These are phyloP conservation scores for Vigna trinervia DNA, from an alignment of 306 rosid species.

Conservation along the genomic window DNA sequence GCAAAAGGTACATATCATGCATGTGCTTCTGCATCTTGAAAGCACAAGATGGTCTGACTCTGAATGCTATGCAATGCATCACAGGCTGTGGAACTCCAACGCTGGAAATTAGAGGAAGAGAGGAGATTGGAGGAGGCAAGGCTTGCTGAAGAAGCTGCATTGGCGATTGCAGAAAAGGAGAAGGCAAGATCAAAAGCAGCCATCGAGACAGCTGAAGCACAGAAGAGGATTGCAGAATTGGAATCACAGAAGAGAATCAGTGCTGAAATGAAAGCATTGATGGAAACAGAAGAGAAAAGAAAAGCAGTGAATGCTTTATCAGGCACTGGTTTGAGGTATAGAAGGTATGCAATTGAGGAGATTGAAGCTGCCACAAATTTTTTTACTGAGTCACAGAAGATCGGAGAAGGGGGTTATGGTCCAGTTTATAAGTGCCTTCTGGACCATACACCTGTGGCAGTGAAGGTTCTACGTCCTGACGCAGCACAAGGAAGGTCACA, in stretches of 20 bases:
- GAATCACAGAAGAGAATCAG: constrained; percentile 85
- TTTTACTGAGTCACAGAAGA: constrained; percentile 66
- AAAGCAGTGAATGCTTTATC: constrained; percentile 67
- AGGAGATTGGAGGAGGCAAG: constrained; percentile 76
- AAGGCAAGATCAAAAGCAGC: constrained; percentile 89
- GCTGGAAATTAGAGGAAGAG: constrained; percentile 92
- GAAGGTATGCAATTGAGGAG: constrained; percentile 82
- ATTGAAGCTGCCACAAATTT: constrained; percentile 86
- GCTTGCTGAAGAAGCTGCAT: constrained; percentile 82
- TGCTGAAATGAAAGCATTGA: constrained; percentile 78
- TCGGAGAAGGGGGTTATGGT: constrained; percentile 99
- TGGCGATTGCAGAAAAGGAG: constrained; percentile 78
- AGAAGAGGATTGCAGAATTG: constrained; percentile 77
- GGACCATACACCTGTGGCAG: constrained; percentile 90
- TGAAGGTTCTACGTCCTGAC: constrained; percentile 97
- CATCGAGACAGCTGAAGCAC: constrained; percentile 89
- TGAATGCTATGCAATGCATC: constrained; percentile 30
- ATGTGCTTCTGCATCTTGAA: neutral
- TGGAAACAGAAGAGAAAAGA: constrained; percentile 73
- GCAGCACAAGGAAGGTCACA: constrained; percentile 96
- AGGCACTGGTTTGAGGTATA: constrained; percentile 58
- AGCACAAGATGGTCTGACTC: neutral
- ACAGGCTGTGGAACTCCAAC: constrained; percentile 86
- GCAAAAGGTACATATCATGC: constrained; percentile 62
- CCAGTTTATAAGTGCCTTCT: constrained; percentile 81